A percentile compares a stretch with the other conserved stretches of the same genome.
Evolutionary conservation across 768 basidiomycete species (phyloP).

Genomic region (Naganishia randhawae): DNA sequence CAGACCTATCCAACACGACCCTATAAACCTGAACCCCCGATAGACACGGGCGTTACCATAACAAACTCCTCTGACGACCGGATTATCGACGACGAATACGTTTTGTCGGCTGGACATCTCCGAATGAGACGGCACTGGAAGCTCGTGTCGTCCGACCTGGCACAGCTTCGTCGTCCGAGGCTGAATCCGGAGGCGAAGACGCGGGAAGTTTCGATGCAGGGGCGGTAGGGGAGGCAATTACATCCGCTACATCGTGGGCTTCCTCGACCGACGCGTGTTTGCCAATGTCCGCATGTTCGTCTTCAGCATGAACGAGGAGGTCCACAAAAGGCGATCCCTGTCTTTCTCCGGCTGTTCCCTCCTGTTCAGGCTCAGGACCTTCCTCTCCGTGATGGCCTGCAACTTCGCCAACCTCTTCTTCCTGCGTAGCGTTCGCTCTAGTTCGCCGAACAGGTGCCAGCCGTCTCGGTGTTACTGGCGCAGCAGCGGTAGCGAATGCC

Average conservation of each 20-base stretch:
- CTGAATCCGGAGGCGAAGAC: not conserved
- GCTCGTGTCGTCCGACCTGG: not conserved
- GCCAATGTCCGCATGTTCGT: constrained; percentile 39
- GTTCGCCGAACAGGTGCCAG: constrained; percentile 29
- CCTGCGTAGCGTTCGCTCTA: constrained; percentile 28
- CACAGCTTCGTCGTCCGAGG: not conserved
- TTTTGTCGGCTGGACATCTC: constrained; percentile 20
- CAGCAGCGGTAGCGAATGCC: constrained; percentile 3
- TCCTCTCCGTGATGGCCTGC: not conserved
- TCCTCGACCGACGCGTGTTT: not conserved
- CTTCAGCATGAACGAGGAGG: constrained; percentile 24
- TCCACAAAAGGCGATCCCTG: not conserved
- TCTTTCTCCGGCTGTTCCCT: not conserved
- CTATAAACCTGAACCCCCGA: not conserved
- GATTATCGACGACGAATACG: not conserved
- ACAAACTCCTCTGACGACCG: too few relatives aligned
- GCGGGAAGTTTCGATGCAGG: not conserved
- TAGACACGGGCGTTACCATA: too few relatives aligned
- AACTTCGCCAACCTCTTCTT: constrained; percentile 14
- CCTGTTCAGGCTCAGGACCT: not conserved
- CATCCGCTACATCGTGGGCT: not conserved
- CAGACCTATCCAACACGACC: not conserved
- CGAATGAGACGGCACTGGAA: constrained; percentile 15
- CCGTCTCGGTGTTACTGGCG: constrained; percentile 29
- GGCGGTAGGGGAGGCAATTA: not conserved